Percentiles rank a stretch among this genome's conserved stretches.
Conservation (phyloP, 2,329 filamentous ascomycete genomes). For the Fusarium camptoceras region DNA sequence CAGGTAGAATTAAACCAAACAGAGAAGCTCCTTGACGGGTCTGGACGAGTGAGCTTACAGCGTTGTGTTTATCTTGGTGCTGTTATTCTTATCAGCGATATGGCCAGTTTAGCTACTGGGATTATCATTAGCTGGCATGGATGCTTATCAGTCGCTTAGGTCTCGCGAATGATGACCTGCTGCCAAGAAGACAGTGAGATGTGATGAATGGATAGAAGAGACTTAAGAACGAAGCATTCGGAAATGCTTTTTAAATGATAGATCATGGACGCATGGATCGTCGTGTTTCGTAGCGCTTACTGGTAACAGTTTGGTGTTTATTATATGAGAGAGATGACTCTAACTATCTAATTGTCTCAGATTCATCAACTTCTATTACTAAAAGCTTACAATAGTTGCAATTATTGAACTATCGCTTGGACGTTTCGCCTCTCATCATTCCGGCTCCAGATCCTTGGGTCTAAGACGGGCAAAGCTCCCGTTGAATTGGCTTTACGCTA, state of each 20-base stretch:
- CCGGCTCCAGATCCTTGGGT: constrained; percentile 6
- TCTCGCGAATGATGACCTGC: constrained; percentile 11
- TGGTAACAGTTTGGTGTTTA: not conserved
- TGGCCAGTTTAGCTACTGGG: constrained; percentile 12
- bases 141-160: constrained; percentile 43
- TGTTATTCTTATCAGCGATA: constrained; percentile 35
- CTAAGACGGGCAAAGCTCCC: constrained; percentile 7
- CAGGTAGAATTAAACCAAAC: constrained; percentile 14
- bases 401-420: not conserved
- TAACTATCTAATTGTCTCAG: not conserved
- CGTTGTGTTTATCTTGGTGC: constrained; percentile 12
- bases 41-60: constrained; percentile 10
- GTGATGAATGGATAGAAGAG: constrained; percentile 10
- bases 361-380: not conserved
- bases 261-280: constrained; percentile 1
- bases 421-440: not conserved
- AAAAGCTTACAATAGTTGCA: not conserved
- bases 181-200: constrained; percentile 5
- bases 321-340: not conserved
- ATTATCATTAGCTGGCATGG: constrained; percentile 36
- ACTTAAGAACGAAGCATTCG: not conserved
- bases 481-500: constrained; percentile 28
- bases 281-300: constrained; percentile 1
- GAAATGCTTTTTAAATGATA: constrained; percentile 17
- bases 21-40: constrained; percentile 1